phyloP scores from a whole-genome alignment of 2,329 filamentous ascomycete species.

The Seiridium unicorne region DNA sequence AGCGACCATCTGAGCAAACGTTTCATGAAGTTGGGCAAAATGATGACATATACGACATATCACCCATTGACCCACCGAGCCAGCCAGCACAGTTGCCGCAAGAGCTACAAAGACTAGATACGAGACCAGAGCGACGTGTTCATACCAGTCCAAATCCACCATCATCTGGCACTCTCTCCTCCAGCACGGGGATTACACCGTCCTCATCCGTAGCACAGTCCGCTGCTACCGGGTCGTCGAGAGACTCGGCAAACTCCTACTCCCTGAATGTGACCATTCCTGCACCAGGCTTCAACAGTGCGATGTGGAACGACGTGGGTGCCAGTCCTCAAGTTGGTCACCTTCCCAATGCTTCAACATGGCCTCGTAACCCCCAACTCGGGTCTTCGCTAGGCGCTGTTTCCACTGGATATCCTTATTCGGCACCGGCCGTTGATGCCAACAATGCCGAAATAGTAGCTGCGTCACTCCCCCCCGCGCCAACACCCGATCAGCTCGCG shows the following conservation, averaged over 20 bases:
- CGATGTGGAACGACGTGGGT: conserved; percentile 7
- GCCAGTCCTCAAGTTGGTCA: conserved; percentile 18
- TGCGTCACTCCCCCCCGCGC: conserved; percentile 35
- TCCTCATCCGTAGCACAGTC: conserved; percentile 18
- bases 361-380: conserved; percentile 37
- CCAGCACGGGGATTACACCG: conserved; percentile 20
- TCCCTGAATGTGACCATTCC: conserved; percentile 15
- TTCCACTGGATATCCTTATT: conserved; percentile 36
- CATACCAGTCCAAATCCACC: conserved; percentile 15
- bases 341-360: conserved; percentile 40
- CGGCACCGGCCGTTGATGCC: conserved; percentile 34
- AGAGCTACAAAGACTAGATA: conserved; percentile 27
- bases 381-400: conserved; percentile 19
- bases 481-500: conserved; percentile 37
- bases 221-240: conserved; percentile 13
- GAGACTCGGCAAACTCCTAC: conserved; percentile 12
- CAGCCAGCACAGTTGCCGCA: conserved; percentile 18
- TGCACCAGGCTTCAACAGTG: conserved; percentile 9
- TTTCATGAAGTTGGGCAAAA: conserved; percentile 9
- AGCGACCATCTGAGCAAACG: not conserved
- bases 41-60: conserved; percentile 27
- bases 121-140: conserved; percentile 16
- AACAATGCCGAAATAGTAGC: conserved; percentile 30
- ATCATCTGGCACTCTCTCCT: conserved; percentile 19
- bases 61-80: conserved; percentile 20